Evolutionary conservation across 1,284 basidiomycete species (phyloP).

Genomic region (Ganoderma resinaceum): DNA sequence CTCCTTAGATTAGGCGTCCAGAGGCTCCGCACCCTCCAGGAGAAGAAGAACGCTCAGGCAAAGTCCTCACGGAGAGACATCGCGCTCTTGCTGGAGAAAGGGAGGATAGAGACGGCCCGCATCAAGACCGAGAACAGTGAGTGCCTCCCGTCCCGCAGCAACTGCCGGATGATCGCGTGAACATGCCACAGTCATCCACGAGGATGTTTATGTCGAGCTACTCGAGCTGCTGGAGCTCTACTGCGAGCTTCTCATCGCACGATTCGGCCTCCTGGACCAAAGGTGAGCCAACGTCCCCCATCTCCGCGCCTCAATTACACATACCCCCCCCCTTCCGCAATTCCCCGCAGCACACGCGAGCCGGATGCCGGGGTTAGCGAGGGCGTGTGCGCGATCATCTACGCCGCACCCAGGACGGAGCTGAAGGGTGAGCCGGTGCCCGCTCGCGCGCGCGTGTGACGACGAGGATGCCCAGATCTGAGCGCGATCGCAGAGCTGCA

Average conservation of each 20-base stretch:
- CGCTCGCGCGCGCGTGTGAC: neutral
- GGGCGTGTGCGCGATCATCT: constrained; percentile 83
- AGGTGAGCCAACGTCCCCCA: constrained; percentile 54
- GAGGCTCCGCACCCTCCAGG: constrained; percentile 87
- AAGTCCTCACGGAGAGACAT: constrained; percentile 85
- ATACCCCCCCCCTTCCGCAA: neutral
- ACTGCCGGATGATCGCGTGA: neutral
- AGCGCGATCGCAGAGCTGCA: constrained; percentile 75
- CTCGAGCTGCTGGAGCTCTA: constrained; percentile 95
- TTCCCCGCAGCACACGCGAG: constrained; percentile 64
- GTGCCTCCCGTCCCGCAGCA: constrained; percentile 36
- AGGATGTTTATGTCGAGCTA: constrained; percentile 87
- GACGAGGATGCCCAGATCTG: neutral
- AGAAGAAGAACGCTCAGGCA: constrained; percentile 93
- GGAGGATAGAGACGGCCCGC: constrained; percentile 83
- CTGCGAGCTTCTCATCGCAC: constrained; percentile 89
- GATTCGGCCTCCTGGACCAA: constrained; percentile 91
- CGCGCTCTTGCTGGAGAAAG: constrained; percentile 77
- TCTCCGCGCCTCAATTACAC: constrained; percentile 3
- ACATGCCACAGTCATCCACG: constrained; percentile 71
- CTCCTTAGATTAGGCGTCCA: constrained; percentile 83
- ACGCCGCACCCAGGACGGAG: constrained; percentile 91
- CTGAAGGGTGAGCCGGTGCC: constrained; percentile 69
- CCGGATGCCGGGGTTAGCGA: constrained; percentile 85
- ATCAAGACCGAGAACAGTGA: constrained; percentile 84